Conservation (phyloP, 1,139 yeast species). For the Yamadazyma triangularis region DNA sequence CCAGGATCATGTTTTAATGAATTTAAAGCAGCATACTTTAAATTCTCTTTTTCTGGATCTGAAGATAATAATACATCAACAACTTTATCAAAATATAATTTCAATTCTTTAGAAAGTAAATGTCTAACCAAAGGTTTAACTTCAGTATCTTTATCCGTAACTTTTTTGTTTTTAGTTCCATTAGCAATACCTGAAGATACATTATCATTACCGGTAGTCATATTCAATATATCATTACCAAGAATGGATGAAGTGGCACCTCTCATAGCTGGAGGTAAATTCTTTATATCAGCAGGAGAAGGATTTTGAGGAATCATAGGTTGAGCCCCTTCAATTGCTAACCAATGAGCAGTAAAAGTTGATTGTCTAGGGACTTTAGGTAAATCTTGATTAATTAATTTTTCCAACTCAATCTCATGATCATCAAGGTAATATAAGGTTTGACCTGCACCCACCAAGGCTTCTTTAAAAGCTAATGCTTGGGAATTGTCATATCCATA, state of each 20-base stretch:
- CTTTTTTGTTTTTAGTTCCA: constrained; percentile 22
- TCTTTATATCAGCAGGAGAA: constrained; percentile 66
- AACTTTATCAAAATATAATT: constrained; percentile 87
- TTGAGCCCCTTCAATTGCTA: constrained; percentile 97
- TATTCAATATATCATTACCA: constrained; percentile 38
- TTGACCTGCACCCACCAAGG: constrained; percentile 81
- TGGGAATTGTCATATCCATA: constrained; percentile 67
- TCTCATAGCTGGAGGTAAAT: constrained; percentile 60
- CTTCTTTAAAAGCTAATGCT: constrained; percentile 72
- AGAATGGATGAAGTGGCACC: constrained; percentile 59
- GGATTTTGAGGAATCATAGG: constrained; percentile 98
- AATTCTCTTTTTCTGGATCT: constrained; percentile 52
- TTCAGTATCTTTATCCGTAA: constrained; percentile 58
- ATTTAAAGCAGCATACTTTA: constrained; percentile 75
- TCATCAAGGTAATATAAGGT: constrained; percentile 89
- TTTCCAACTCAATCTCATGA: constrained; percentile 90
- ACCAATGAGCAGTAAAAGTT: constrained; percentile 96
- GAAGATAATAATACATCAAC: constrained; percentile 70
- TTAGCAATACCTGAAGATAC: constrained; percentile 7
- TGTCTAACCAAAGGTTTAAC: constrained; percentile 95
- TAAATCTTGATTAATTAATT: constrained; percentile 85
- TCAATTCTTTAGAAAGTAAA: constrained; percentile 89
- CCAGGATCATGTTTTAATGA: constrained; percentile 90
- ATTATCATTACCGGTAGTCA: constrained; percentile 16
- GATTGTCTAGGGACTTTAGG: constrained; percentile 94